Evolutionary conservation across 2,329 filamentous ascomycete genomes (phyloP).

Genomic region (Pyrenochaeta sp.): DNA sequence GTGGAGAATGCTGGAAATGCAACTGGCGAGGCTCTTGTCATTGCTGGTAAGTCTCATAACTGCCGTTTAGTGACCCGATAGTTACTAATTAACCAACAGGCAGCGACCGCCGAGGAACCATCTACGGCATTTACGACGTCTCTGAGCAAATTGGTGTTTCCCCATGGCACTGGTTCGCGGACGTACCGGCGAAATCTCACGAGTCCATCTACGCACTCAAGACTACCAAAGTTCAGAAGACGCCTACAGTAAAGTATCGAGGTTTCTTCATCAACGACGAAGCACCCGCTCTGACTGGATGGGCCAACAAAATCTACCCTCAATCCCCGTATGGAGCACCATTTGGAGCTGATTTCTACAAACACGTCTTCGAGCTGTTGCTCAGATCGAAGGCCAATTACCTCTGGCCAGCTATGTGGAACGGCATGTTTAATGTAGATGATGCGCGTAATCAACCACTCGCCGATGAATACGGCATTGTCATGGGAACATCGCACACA

Average conservation of each 20-base stretch:
- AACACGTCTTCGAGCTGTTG: constrained; percentile 74
- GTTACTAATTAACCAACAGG: constrained; percentile 31
- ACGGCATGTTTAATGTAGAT: constrained; percentile 75
- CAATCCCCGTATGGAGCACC: constrained; percentile 54
- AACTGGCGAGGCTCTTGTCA: constrained; percentile 67
- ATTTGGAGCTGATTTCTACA: constrained; percentile 70
- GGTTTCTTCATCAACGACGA: constrained; percentile 78
- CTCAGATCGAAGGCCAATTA: constrained; percentile 77
- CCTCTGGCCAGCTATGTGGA: constrained; percentile 78
- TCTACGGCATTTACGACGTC: constrained; percentile 75
- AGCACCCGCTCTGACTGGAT: constrained; percentile 72
- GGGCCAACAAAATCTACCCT: constrained; percentile 66
- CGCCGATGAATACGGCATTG: constrained; percentile 77
- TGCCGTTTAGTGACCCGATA: neutral
- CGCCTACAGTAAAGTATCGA: constrained; percentile 72
- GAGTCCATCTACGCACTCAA: constrained; percentile 64
- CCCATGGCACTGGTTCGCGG: constrained; percentile 75
- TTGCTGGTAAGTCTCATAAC: constrained; percentile 59
- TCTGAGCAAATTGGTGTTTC: constrained; percentile 78
- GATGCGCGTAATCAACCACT: constrained; percentile 73
- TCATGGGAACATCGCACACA: constrained; percentile 76
- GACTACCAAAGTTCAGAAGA: constrained; percentile 63
- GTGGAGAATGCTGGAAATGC: constrained; percentile 66
- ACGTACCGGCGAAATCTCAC: constrained; percentile 64
- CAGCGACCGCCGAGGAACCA: constrained; percentile 71